A percentile compares a stretch with the other conserved stretches of the same genome.
phyloP scores from a whole-genome alignment of 768 basidiomycete genomes.

The Nidularia pulvinata region DNA sequence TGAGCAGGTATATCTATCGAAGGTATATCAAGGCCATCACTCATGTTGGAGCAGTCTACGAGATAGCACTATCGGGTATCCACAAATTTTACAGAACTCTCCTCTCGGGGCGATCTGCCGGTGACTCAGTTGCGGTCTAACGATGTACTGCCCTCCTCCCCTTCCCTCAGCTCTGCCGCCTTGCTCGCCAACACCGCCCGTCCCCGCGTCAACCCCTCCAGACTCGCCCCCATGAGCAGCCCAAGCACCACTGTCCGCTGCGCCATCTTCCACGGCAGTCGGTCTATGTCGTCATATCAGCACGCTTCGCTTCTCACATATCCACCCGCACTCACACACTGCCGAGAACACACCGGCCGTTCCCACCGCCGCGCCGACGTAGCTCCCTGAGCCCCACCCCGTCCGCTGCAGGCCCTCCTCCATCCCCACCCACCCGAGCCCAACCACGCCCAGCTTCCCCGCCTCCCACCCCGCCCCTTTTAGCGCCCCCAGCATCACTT shows the following conservation, averaged over 20 bases:
- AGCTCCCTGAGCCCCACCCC: conserved; percentile 38
- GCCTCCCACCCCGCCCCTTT: conserved; percentile 65
- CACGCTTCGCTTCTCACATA: neutral
- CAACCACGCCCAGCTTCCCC: conserved; percentile 38
- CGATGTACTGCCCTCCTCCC: conserved; percentile 4
- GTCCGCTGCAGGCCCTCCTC: conserved; percentile 36
- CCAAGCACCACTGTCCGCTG: conserved; percentile 53
- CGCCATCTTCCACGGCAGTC: conserved; percentile 50
- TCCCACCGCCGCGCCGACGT: conserved; percentile 64
- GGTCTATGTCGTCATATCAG: conserved; percentile 37
- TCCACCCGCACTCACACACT: conserved; percentile 38
- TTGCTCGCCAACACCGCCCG: conserved; percentile 18
- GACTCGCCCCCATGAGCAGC: conserved; percentile 49
- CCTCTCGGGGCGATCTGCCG: neutral
- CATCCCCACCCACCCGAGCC: conserved; percentile 38
- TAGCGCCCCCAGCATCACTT: conserved; percentile 72
- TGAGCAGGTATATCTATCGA: neutral
- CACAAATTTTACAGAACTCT: neutral
- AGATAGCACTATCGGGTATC: too few relatives aligned
- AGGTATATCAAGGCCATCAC: neutral
- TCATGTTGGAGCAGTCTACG: neutral
- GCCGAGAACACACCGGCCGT: conserved; percentile 59
- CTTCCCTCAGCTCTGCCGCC: conserved; percentile 16
- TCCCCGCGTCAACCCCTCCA: conserved; percentile 46
- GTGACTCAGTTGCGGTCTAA: too few relatives aligned